phyloP scores from a whole-genome alignment of 2,329 filamentous ascomycete species.

The Aspergillus latus region DNA sequence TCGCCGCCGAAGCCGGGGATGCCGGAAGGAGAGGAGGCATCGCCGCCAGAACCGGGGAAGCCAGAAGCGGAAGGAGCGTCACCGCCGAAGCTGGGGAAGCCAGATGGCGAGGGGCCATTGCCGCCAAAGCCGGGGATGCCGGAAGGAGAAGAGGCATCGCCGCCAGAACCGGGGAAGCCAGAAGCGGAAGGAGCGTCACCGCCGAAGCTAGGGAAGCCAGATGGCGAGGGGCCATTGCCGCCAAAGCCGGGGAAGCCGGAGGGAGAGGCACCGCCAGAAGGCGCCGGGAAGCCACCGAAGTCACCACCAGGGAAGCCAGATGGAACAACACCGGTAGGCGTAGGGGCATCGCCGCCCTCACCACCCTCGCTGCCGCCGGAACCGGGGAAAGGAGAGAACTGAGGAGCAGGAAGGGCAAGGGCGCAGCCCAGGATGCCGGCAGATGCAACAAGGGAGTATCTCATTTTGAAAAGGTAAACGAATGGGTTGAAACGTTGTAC shows the following conservation, averaged over 20 bases:
- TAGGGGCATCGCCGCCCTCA: constrained; percentile 1
- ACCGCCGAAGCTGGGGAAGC: not conserved
- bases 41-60: not conserved
- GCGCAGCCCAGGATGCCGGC: constrained; percentile 15
- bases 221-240: not conserved
- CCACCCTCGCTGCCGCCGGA: not conserved
- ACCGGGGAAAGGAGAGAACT: not conserved
- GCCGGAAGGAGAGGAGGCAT: constrained; percentile 3
- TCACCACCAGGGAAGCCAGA: not conserved
- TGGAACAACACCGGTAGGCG: not conserved
- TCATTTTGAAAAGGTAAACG: constrained; percentile 13
- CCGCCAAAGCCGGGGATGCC: not conserved
- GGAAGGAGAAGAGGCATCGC: not conserved
- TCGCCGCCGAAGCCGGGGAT: constrained; percentile 10
- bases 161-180: not conserved
- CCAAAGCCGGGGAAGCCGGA: not conserved
- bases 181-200: constrained; percentile 12
- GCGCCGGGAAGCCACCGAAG: not conserved
- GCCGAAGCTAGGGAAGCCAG: constrained; percentile 14
- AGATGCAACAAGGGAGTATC: constrained; percentile 9
- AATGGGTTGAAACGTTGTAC: not conserved
- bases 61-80: not conserved
- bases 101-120: not conserved
- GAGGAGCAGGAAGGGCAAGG: constrained; percentile 15
- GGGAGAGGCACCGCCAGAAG: not conserved